Evolutionary conservation across 2,329 filamentous ascomycete genomes (phyloP).

Genomic region (Apiospora aurea): DNA sequence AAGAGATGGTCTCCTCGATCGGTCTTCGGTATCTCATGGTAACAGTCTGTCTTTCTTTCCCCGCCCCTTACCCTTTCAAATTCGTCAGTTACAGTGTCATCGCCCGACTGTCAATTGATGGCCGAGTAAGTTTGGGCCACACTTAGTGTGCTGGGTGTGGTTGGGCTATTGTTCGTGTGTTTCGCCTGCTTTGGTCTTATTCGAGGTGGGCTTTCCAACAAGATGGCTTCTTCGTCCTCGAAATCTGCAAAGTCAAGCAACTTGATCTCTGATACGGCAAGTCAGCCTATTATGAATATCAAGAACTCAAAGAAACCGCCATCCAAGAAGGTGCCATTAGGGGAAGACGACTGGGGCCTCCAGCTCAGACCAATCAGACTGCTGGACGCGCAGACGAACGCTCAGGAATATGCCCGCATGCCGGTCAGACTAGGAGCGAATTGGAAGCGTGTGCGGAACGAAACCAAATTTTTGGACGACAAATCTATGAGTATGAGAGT

Average conservation of each 20-base stretch:
- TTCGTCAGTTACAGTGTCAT: not conserved
- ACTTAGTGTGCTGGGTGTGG: not conserved
- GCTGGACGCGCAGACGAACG: not conserved
- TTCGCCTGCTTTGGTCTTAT: not conserved
- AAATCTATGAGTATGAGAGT: not conserved
- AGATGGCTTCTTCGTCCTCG: not conserved
- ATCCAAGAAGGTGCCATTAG: not conserved
- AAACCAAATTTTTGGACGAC: not conserved
- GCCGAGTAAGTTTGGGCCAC: not conserved
- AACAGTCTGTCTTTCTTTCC: too few species aligned
- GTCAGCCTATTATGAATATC: not conserved
- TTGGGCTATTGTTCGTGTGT: not conserved
- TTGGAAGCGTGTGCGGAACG: not conserved
- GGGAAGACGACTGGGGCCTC: not conserved
- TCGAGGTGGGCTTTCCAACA: not conserved
- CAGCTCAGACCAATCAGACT: not conserved
- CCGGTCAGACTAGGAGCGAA: too few species aligned
- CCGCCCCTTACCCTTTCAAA: not conserved
- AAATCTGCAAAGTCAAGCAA: not conserved
- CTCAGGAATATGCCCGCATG: not conserved
- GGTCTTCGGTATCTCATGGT: too few species aligned
- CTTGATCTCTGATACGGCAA: not conserved
- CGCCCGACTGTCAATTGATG: not conserved
- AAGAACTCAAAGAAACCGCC: not conserved
- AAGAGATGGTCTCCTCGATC: too few species aligned